Base-by-base conservation (phyloP, 164 flowering plant genomes). In the Vitis amurensis region DNA sequence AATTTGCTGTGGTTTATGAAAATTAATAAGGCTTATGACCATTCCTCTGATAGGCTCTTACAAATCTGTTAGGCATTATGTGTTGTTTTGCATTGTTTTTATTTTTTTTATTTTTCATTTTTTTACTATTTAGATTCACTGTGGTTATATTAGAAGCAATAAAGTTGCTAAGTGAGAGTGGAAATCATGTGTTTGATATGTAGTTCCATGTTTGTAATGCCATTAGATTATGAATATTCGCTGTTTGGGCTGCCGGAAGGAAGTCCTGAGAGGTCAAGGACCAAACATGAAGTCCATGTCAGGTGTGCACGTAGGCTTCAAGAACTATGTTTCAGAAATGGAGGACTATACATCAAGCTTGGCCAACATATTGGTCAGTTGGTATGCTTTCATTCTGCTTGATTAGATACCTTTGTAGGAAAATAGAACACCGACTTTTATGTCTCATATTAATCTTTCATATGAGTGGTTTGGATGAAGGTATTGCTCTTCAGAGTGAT, bases 281-380 rank as follows among this genome's bases (percentile, higher is more conserved):
- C 75, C 64, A 95, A 90, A 63, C 97, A 84, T 66, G 94, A 93
- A 79, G 97, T 89, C 78, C 98, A 95, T 75, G 72, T 81, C 12
- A 83, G 99, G 67, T 82, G 87, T 68, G 98, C 99, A 4, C 83
- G 19, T 50, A 91, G 81, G 73, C 93, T 95, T 77, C 89, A 81
- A 68, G 98, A 95, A 48, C 70, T 95, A 53, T 95, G 97, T 77
- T 95, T 93, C 71, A 88, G 64, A 77, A 95, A 95, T 85, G 99
- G 99, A 66, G 99, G 99, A 71, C 88, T 95, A 51, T 95, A 95
- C 73, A 95, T 95, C 68, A 95, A 95, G 82, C 92, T 95, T 69
- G 99, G 99, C 56, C 99, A 95, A 69, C 98, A 95, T 75, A 69
- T 95, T 68, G 80, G 97, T 69, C 99, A 95, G 77, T 74, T 95